Conservation (phyloP, 495 filamentous ascomycete species). For the Cercophora scortea region DNA sequence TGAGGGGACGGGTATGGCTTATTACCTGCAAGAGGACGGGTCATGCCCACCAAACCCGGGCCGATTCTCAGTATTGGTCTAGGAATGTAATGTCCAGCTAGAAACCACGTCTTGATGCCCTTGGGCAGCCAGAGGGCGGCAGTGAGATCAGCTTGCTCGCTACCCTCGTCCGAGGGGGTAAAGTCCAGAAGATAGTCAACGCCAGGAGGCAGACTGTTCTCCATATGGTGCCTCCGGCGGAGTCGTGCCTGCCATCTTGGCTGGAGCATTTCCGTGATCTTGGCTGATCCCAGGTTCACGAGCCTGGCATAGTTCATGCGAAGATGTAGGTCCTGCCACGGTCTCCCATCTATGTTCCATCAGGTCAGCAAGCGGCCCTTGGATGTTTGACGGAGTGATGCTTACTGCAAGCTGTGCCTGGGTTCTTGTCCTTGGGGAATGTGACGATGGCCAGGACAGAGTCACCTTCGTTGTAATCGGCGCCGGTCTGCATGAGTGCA, state of each 20-base stretch:
- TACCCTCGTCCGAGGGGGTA: constrained; percentile 50
- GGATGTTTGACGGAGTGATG: no score
- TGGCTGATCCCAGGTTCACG: constrained; percentile 36
- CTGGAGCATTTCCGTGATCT: constrained; percentile 40
- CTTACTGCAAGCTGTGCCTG: no score
- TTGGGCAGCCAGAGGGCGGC: constrained; percentile 51
- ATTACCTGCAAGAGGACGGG: constrained; percentile 10
- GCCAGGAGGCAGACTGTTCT: constrained; percentile 25
- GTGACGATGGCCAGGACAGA: constrained; percentile 52
- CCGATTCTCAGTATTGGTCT: constrained; percentile 13
- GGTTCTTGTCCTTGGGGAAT: constrained; percentile 22
- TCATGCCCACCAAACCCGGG: neutral
- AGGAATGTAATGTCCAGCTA: constrained; percentile 32
- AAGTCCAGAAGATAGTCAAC: constrained; percentile 55
- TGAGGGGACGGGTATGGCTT: no score
- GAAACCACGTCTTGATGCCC: constrained; percentile 41
- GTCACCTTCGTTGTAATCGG: constrained; percentile 30
- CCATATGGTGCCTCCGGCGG: constrained; percentile 18
- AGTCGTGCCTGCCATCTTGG: constrained; percentile 29
- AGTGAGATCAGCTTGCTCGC: constrained; percentile 50
- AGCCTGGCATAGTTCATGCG: constrained; percentile 41
- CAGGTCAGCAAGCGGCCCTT: neutral
- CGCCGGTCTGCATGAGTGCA: constrained; percentile 12
- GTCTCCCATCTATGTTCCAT: neutral
- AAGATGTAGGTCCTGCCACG: constrained; percentile 24